Base-by-base conservation (phyloP, 2,329 filamentous ascomycete genomes). In the Purpureocillium takamizusanense region DNA sequence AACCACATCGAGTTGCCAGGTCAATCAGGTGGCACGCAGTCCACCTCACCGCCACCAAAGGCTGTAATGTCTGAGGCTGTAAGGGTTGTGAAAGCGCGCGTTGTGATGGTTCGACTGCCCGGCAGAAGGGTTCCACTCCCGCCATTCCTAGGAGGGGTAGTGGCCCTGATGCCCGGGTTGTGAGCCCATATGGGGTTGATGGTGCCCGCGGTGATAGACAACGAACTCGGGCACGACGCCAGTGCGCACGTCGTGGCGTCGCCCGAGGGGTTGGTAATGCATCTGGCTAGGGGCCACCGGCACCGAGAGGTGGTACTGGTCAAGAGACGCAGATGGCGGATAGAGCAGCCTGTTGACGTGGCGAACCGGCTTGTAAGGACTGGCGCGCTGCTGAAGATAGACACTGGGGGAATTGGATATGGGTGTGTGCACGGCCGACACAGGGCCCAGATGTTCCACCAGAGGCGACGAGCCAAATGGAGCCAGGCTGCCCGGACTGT, bases 291-390 rank as follows among this genome's bases (percentile, higher is more conserved):
- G 78, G 69, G 66, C 62, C 57, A 75, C 51, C 68, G 67, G 63
- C 57, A 75, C 53, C 9, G 61, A 51, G 6, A 85, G 67, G 47
- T 83, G 71, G 54, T 87, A 83, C 49, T 84, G 75, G 46, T 90
- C 82, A 45, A 94, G 74, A 7, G 86, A 86, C 8, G 79, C 73
- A 17, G 86, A 84, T 1, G 88, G 85, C 25, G 89, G 89, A 42
- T 92, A 87, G 23, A 95, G 70, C n/a, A 97, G 74, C 1, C 87
- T 94, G 49, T 92, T 88, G 42, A 95, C 86, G 43, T 86, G 77
- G 38, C 89, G 83, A 30, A 95, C 83, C 1, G 90, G 90, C 46
- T 87, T 85, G 62, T 97, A 97, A 3, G 92, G 92, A 39, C 90
- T 97, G 46, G 85, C 81, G 40, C 92, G 78, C 56, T 95, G 86